Percentiles rank a stretch among this genome's conserved stretches.
Conservation (phyloP, 192 early-diverging fungal species). For the Chytriomyces confervae region DNA sequence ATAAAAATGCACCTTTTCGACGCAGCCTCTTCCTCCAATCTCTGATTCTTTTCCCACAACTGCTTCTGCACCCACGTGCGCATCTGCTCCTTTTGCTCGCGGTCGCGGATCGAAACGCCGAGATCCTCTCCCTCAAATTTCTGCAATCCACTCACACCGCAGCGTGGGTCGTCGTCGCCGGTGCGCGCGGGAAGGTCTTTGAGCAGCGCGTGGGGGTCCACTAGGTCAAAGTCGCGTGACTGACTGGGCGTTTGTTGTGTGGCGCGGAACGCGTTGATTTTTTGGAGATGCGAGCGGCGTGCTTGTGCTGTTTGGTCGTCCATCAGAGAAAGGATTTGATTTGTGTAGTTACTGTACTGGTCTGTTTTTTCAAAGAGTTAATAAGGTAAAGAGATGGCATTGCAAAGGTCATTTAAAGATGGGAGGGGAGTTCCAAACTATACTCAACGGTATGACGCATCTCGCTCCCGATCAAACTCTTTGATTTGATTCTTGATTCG, state of each 20-base stretch:
- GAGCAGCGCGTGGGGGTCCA: slow-evolving; percentile 54
- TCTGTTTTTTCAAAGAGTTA: slow-evolving; percentile 33
- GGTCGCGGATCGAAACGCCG: slow-evolving; percentile 28
- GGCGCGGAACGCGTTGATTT: slow-evolving; percentile 53
- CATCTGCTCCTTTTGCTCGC: slow-evolving; percentile 59
- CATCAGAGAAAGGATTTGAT: slow-evolving; percentile 54
- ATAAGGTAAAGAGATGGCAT: neutral
- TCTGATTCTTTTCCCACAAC: slow-evolving; percentile 50
- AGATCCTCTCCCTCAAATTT: slow-evolving; percentile 66
- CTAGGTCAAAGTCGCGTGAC: slow-evolving; percentile 63
- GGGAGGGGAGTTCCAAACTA: neutral
- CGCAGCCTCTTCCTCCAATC: slow-evolving; percentile 41
- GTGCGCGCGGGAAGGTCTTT: slow-evolving; percentile 60
- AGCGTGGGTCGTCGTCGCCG: slow-evolving; percentile 49
- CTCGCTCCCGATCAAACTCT: slow-evolving; percentile 47
- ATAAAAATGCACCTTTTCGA: slow-evolving; percentile 45
- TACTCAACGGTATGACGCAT: slow-evolving; percentile 51
- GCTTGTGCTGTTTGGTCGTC: slow-evolving; percentile 47
- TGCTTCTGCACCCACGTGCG: slow-evolving; percentile 54
- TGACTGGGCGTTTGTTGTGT: slow-evolving; percentile 50
- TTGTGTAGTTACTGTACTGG: slow-evolving; percentile 42
- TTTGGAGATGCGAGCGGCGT: slow-evolving; percentile 37
- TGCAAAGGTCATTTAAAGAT: neutral
- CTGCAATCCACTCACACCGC: slow-evolving; percentile 53
- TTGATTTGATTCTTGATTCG: slow-evolving; percentile 57